Conservation (phyloP, 768 basidiomycete species). For the Roridomyces roridus region DNA sequence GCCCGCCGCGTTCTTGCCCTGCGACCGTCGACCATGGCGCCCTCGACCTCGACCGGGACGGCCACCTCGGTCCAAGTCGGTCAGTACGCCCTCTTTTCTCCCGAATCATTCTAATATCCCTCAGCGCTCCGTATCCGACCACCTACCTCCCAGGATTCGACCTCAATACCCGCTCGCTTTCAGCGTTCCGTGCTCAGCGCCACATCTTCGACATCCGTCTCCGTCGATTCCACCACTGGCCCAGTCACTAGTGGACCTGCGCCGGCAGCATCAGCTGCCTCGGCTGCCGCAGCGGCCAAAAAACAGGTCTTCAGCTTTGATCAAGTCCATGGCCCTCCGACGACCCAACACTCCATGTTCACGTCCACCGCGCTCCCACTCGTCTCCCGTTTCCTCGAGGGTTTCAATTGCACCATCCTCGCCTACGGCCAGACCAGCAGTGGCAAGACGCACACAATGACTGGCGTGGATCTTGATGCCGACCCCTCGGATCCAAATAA, state of each 20-base stretch:
- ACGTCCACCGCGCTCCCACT: conserved; percentile 85
- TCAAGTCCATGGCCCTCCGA: conserved; percentile 87
- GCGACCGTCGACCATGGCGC: conserved; percentile 58
- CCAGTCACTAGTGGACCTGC: conserved; percentile 57
- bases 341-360: conserved; percentile 87
- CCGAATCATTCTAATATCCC: conserved; percentile 4
- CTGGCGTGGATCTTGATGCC: conserved; percentile 88
- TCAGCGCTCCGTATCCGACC: conserved; percentile 91
- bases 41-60: conserved; percentile 67
- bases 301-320: conserved; percentile 92
- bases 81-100: conserved; percentile 47
- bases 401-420: conserved; percentile 97
- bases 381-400: conserved; percentile 86
- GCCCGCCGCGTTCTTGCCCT: no score
- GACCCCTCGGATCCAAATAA: conserved; percentile 84
- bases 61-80: conserved; percentile 95
- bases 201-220: conserved; percentile 72
- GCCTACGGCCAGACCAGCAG: conserved; percentile 98
- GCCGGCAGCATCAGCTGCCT: conserved; percentile 49
- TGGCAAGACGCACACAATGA: conserved; percentile 98
- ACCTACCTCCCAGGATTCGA: conserved; percentile 80
- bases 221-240: conserved; percentile 74
- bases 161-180: conserved; percentile 91
- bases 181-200: conserved; percentile 89
- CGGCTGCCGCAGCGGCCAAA: conserved; percentile 58